phyloP scores from a whole-genome alignment of 2,329 filamentous ascomycete species.

The Aureobasidium lini region DNA sequence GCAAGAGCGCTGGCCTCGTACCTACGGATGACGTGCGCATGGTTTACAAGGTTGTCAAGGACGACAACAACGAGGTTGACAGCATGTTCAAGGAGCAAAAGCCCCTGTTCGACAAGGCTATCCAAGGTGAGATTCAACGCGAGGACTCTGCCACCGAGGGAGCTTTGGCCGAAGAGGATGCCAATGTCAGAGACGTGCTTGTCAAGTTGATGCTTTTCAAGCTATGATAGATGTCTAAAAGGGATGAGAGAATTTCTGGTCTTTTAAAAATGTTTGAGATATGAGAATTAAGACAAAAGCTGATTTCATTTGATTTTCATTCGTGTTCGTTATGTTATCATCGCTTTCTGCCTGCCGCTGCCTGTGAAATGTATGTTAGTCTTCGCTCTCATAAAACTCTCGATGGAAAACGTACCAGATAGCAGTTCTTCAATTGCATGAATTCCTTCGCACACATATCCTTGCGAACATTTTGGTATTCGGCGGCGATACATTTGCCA shows the following conservation, averaged over 20 bases:
- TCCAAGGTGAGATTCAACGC: constrained; percentile 31
- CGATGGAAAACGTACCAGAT: constrained; percentile 51
- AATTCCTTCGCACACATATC: constrained; percentile 88
- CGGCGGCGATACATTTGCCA: constrained; percentile 81
- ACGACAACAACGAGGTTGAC: constrained; percentile 36
- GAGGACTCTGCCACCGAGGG: constrained; percentile 34
- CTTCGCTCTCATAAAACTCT: too few relatives aligned
- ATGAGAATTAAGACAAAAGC: neutral
- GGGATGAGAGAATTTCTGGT: neutral
- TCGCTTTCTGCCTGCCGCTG: constrained; percentile 11
- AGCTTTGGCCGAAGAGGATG: constrained; percentile 58
- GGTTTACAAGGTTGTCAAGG: constrained; percentile 67
- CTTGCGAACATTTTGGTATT: constrained; percentile 85
- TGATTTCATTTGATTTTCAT: neutral
- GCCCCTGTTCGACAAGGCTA: constrained; percentile 30
- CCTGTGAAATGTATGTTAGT: neutral
- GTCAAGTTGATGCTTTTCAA: constrained; percentile 66
- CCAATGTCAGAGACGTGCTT: constrained; percentile 72
- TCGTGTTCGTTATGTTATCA: neutral
- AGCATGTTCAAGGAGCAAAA: constrained; percentile 29
- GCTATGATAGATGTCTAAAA: constrained; percentile 40
- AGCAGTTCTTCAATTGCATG: constrained; percentile 77
- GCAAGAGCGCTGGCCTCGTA: constrained; percentile 87
- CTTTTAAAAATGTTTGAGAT: neutral
- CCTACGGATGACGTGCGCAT: constrained; percentile 93